Conservation (phyloP, 2,329 filamentous ascomycete genomes). For the Metarhizium robertsii region DNA sequence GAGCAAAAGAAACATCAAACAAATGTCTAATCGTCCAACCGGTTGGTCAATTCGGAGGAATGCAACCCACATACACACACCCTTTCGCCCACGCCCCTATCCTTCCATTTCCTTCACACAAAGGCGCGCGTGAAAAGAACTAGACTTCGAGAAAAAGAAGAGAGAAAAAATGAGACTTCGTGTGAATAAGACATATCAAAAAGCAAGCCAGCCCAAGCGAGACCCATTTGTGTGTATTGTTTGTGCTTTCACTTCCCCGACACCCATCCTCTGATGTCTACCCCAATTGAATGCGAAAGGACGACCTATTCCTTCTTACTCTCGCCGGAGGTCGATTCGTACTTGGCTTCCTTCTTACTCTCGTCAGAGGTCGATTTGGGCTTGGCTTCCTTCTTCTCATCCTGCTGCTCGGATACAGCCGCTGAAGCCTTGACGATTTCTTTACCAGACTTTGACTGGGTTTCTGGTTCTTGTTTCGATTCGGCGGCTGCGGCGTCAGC, state of each 20-base stretch:
- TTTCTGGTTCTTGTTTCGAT: slow-evolving; percentile 8
- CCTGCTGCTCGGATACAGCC: slow-evolving; percentile 8
- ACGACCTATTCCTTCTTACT: slow-evolving; percentile 28
- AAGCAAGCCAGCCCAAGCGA: slow-evolving; percentile 3
- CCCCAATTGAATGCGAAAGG: slow-evolving; percentile 9
- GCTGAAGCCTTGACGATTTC: neutral
- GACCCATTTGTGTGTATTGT: neutral
- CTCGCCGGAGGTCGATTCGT: slow-evolving; percentile 16
- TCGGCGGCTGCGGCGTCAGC: slow-evolving; percentile 9
- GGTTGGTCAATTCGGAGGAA: neutral
- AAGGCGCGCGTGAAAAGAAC: neutral
- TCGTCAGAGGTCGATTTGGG: slow-evolving; percentile 16
- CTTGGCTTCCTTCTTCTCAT: slow-evolving; percentile 16
- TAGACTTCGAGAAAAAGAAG: neutral
- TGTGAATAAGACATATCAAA: slow-evolving; percentile 1
- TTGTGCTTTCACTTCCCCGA: slow-evolving; percentile 1
- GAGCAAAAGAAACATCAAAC: neutral
- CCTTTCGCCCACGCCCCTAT: slow-evolving; percentile 2
- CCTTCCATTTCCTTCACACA: neutral
- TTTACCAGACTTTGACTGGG: slow-evolving; percentile 7
- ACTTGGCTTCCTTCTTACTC: slow-evolving; percentile 18
- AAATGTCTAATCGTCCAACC: neutral
- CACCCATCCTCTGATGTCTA: neutral
- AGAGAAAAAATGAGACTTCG: neutral
- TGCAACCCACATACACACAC: slow-evolving; percentile 3